Percentiles rank a stretch among this genome's conserved stretches.
These are phyloP conservation scores for Yarrowia bubula DNA, from an alignment of 805 yeast species.

Conservation along the genomic window DNA sequence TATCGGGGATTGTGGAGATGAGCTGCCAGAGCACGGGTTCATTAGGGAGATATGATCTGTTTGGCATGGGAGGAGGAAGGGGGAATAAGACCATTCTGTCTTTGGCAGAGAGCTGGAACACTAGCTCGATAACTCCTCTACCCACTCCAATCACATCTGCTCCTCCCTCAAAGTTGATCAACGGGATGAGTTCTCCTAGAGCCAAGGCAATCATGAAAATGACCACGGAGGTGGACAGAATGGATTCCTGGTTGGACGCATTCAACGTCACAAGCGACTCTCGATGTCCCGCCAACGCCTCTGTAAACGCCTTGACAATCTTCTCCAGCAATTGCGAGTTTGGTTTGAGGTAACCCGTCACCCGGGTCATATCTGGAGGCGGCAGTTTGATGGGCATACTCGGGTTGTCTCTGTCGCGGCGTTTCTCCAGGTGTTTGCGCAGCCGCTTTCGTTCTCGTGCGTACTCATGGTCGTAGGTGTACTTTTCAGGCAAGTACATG, in stretches of 20 bases:
- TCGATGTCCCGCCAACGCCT: constrained; percentile 14
- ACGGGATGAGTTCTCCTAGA: constrained; percentile 16
- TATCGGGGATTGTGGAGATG: constrained; percentile 12
- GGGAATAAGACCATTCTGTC: constrained; percentile 23
- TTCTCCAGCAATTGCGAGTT: constrained; percentile 17
- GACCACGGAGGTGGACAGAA: constrained; percentile 12
- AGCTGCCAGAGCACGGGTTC: constrained; percentile 8
- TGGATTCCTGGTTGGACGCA: constrained; percentile 21
- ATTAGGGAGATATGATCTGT: constrained; percentile 1
- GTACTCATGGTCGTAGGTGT: constrained; percentile 23
- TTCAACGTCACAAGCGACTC: constrained; percentile 12
- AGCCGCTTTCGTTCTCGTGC: constrained; percentile 11
- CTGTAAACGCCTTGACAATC: constrained; percentile 17
- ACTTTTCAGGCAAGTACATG: constrained; percentile 23
- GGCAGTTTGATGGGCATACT: constrained; percentile 9
- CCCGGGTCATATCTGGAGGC: constrained; percentile 23
- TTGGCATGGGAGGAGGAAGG: constrained; percentile 7
- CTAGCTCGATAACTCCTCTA: constrained; percentile 22
- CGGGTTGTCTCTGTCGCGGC: background rate
- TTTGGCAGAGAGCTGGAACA: constrained; percentile 21
- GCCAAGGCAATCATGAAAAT: constrained; percentile 26
- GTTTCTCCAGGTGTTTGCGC: constrained; percentile 16
- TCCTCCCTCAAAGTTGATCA: constrained; percentile 21
- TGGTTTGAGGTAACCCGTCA: constrained; percentile 18
- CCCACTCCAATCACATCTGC: constrained; percentile 24